Evolutionary conservation across 352 stramenopile genomes (phyloP).

Genomic region (Phytophthora pluvialis): DNA sequence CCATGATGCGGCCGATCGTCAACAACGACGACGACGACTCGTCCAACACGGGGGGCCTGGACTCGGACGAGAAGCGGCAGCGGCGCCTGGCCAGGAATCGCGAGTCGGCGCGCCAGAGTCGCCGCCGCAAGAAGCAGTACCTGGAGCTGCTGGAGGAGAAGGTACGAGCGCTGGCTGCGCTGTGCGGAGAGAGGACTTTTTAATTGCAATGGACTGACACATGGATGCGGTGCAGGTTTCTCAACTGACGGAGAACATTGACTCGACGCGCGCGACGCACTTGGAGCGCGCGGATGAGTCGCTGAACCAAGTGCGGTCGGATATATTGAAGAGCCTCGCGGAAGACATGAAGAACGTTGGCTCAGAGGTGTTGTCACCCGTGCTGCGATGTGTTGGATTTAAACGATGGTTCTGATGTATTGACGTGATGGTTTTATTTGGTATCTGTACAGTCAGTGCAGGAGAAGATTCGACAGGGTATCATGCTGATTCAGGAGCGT

Average conservation of each 20-base stretch:
- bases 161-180: conserved; percentile 23
- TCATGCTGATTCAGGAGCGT: conserved; percentile 81
- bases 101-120: conserved; percentile 89
- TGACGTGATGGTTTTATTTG: background rate
- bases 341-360: conserved; percentile 73
- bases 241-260: conserved; percentile 88
- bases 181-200: background rate
- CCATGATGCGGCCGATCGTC: conserved; percentile 55
- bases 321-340: conserved; percentile 73
- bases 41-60: conserved; percentile 44
- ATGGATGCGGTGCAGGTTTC: conserved; percentile 55
- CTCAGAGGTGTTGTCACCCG: conserved; percentile 47
- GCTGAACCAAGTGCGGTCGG: conserved; percentile 75
- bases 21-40: conserved; percentile 65
- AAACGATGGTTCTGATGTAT: background rate
- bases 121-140: conserved; percentile 91
- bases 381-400: background rate
- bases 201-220: background rate
- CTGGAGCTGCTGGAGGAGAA: conserved; percentile 90
- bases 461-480: conserved; percentile 81
- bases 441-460: conserved; percentile 37
- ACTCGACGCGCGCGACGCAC: conserved; percentile 76
- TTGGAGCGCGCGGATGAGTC: conserved; percentile 81
- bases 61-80: conserved; percentile 83
- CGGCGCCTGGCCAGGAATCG: conserved; percentile 81